Percentiles rank a stretch among this genome's conserved stretches.
phyloP scores from a whole-genome alignment of 495 filamentous ascomycete species.

The Penicillium arizonense region DNA sequence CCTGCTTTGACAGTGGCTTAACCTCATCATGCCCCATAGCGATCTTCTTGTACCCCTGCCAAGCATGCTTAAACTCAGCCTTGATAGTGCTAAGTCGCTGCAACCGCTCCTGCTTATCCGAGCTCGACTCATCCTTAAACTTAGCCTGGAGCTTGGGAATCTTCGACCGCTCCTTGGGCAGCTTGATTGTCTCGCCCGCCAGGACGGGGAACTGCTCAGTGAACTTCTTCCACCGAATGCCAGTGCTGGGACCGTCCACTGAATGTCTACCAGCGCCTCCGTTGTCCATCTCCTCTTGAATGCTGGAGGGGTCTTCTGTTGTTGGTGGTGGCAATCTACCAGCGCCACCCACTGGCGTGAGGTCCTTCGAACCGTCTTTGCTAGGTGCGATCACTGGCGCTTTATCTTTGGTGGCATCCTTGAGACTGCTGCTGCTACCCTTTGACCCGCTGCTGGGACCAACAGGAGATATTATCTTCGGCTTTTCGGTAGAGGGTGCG shows the following conservation, averaged over 20 bases:
- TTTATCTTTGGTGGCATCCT: background rate
- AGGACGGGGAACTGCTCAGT: conserved; percentile 74
- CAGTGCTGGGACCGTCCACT: conserved; percentile 34
- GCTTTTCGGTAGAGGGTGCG: background rate
- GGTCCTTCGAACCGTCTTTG: background rate
- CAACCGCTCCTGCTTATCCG: conserved; percentile 60
- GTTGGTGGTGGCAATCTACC: background rate
- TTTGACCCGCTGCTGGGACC: conserved; percentile 4
- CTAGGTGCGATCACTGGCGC: background rate
- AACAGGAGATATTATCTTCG: conserved; percentile 2
- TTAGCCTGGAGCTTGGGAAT: conserved; percentile 76
- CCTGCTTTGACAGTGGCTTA: conserved; percentile 59
- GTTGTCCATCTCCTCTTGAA: conserved; percentile 7
- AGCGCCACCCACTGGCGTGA: background rate
- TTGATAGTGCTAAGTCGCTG: conserved; percentile 62
- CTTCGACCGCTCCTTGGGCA: conserved; percentile 70
- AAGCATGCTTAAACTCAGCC: conserved; percentile 68
- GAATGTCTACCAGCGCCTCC: conserved; percentile 35
- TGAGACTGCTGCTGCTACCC: background rate
- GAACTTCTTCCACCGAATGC: conserved; percentile 62
- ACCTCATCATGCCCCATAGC: conserved; percentile 84
- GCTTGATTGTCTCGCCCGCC: conserved; percentile 62
- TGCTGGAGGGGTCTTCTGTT: background rate
- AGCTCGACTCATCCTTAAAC: conserved; percentile 62
- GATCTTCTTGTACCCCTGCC: conserved; percentile 68